These are phyloP conservation scores for Davidsoniella eucalypti DNA, from an alignment of 2,329 filamentous ascomycete species.

Conservation along the genomic window DNA sequence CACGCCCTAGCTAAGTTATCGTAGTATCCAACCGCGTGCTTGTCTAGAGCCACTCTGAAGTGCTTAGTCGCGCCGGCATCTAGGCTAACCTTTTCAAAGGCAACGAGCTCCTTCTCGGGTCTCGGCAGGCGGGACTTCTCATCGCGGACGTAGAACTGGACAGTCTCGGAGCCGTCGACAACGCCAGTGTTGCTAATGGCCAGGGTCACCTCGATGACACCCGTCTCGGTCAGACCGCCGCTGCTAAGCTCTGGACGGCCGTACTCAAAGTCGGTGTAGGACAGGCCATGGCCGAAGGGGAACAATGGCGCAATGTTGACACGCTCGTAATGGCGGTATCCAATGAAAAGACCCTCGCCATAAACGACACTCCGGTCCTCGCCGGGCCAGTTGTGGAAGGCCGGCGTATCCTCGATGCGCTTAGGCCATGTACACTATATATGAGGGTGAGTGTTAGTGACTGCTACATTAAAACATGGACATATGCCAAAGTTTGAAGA, in stretches of 20 bases:
- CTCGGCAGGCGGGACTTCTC: conserved; percentile 44
- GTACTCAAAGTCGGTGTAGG: conserved; percentile 55
- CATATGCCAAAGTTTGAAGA: neutral
- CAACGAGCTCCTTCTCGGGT: conserved; percentile 54
- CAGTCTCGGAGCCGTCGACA: conserved; percentile 42
- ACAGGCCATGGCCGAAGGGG: conserved; percentile 58
- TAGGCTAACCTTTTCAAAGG: conserved; percentile 48
- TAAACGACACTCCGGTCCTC: conserved; percentile 54
- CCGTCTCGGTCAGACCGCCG: conserved; percentile 23
- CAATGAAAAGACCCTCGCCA: conserved; percentile 56
- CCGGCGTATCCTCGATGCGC: conserved; percentile 47
- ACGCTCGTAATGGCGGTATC: conserved; percentile 57
- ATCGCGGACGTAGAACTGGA: conserved; percentile 53
- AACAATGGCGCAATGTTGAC: conserved; percentile 43
- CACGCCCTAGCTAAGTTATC: conserved; percentile 41
- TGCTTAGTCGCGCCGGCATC: conserved; percentile 38
- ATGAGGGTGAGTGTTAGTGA: conserved; percentile 5
- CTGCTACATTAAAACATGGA: neutral
- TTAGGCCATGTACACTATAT: conserved; percentile 46
- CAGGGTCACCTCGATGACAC: conserved; percentile 28
- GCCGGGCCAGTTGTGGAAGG: conserved; percentile 57
- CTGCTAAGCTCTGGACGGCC: conserved; percentile 35
- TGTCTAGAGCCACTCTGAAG: conserved; percentile 29
- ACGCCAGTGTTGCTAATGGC: conserved; percentile 38
- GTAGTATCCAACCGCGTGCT: conserved; percentile 43